Evolutionary conservation across 2,329 filamentous ascomycete species (phyloP).

Genomic region (Curvularia eragrostidis): DNA sequence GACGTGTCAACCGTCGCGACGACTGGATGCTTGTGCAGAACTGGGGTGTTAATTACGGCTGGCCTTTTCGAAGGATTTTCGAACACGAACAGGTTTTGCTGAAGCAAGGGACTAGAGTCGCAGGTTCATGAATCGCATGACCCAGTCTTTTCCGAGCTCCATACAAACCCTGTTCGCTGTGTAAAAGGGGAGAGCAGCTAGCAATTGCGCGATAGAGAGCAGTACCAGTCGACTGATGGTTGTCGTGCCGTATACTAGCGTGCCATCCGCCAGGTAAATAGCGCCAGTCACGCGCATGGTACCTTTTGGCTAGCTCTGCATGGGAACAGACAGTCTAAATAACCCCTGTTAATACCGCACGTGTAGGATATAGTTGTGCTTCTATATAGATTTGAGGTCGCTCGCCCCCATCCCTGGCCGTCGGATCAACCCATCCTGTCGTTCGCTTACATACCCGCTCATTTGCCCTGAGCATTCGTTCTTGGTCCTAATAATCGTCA

Average conservation of each 20-base stretch:
- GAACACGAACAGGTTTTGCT: background rate
- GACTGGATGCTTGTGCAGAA: conserved; percentile 13
- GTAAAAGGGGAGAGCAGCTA: background rate
- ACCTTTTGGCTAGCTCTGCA: conserved; percentile 10
- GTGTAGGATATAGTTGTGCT: background rate
- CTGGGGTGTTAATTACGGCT: conserved; percentile 1
- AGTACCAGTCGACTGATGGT: conserved; percentile 4
- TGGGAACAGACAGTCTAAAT: conserved; percentile 2
- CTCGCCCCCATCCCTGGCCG: conserved; percentile 1
- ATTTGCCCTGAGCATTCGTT: conserved; percentile 13
- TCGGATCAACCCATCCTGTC: background rate
- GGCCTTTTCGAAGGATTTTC: background rate
- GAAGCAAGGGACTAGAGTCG: background rate
- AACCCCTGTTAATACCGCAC: conserved; percentile 11
- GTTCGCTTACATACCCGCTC: conserved; percentile 13
- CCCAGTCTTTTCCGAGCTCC: conserved; percentile 1
- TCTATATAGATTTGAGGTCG: conserved; percentile 15
- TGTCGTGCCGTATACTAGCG: conserved; percentile 5
- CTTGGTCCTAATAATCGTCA: conserved; percentile 7
- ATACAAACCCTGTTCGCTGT: background rate
- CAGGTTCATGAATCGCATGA: background rate
- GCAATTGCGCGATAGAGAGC: conserved; percentile 7
- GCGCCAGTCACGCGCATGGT: conserved; percentile 6
- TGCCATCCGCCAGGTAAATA: conserved; percentile 2
- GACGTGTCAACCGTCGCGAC: background rate